phyloP scores from a whole-genome alignment of 331 rosid species.

The Quercus phellos region DNA sequence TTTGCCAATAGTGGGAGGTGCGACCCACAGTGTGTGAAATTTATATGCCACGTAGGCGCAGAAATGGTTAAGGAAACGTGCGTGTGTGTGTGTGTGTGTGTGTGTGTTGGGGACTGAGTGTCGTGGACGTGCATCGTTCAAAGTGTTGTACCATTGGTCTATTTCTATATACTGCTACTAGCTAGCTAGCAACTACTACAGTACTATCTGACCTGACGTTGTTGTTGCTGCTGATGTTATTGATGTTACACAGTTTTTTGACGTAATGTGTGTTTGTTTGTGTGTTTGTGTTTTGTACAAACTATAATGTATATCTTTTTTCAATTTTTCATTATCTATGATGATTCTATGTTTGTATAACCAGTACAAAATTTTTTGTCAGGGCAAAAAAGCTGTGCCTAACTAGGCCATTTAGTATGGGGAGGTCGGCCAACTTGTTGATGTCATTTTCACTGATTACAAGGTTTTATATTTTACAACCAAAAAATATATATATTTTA shows the following conservation, averaged over 20 bases:
- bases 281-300: too few species aligned
- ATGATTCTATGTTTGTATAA: not conserved
- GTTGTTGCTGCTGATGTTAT: too few species aligned
- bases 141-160: too few species aligned
- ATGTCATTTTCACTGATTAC: not conserved
- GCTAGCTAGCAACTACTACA: too few species aligned
- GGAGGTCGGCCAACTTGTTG: not conserved
- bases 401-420: not conserved
- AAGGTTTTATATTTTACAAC: not conserved
- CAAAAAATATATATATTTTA: not conserved
- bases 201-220: slow-evolving; percentile 3
- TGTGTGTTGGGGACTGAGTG: slow-evolving; percentile 30
- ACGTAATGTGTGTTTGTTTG: too few species aligned
- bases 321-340: not conserved
- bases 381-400: not conserved
- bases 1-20: not conserved
- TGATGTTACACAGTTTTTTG: not conserved
- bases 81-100: slow-evolving; percentile 56
- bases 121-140: slow-evolving; percentile 19
- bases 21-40: slow-evolving; percentile 22
- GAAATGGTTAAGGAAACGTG: not conserved
- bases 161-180: too few species aligned
- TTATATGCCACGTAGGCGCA: slow-evolving; percentile 30
- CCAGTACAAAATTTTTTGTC: not conserved
- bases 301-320: too few species aligned